Conservation (phyloP, 768 basidiomycete species). For the Tulasnella calospora region DNA sequence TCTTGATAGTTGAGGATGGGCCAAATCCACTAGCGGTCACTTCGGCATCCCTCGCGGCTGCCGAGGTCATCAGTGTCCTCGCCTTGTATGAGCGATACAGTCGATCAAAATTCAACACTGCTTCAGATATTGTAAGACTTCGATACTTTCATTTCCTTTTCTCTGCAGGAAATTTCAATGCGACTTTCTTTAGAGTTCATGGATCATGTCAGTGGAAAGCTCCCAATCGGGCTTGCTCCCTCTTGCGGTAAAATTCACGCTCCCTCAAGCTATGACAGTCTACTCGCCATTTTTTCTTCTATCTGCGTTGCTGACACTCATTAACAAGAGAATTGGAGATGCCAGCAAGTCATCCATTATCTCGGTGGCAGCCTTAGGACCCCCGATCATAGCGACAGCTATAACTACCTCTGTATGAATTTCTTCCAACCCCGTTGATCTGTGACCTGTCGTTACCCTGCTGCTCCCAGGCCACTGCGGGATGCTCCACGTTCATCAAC, state of each 20-base stretch:
- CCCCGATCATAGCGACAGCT: no score
- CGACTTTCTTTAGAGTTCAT: background rate
- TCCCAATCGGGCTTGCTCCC: background rate
- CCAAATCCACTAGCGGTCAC: background rate
- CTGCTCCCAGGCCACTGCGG: no score
- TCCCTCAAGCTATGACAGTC: conserved; percentile 1
- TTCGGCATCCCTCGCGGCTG: background rate
- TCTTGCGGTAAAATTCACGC: background rate
- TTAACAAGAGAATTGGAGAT: background rate
- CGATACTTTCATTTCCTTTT: no score
- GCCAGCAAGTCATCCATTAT: no score
- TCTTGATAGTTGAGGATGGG: background rate
- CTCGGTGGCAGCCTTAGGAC: no score
- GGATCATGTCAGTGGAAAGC: conserved; percentile 12
- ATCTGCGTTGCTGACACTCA: background rate
- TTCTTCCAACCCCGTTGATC: no score
- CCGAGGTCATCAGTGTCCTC: background rate
- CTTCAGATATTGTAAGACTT: conserved; percentile 4
- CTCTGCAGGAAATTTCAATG: no score
- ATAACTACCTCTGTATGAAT: no score
- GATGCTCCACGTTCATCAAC: no score
- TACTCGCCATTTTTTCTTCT: background rate
- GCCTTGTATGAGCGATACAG: background rate
- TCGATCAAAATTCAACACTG: background rate
- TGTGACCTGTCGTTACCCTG: no score